Conservation (phyloP, 179 eudicot species). For the Silene vulgaris region DNA sequence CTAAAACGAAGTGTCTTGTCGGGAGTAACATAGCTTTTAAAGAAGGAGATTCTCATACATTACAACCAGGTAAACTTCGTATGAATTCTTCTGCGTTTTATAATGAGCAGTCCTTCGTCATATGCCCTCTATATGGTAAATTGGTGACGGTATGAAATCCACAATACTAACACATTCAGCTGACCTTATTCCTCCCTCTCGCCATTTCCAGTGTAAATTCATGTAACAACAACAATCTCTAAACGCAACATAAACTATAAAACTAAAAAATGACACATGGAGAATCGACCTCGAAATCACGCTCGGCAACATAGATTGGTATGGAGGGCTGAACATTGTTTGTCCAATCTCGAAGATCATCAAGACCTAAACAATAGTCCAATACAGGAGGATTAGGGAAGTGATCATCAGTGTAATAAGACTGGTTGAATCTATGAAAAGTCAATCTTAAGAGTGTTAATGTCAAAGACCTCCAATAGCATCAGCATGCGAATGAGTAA, state of each 20-base stretch:
- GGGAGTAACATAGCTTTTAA: no score
- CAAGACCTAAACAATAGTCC: conserved; percentile 53
- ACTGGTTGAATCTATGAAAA: conserved; percentile 20
- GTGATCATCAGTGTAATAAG: background rate
- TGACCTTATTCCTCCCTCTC: background rate
- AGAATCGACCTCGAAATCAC: conserved; percentile 83
- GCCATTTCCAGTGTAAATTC: background rate
- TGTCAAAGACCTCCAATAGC: conserved; percentile 92
- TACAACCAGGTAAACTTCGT: background rate
- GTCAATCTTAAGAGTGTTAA: conserved; percentile 28
- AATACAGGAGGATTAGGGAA: conserved; percentile 15
- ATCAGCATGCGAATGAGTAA: conserved; percentile 99
- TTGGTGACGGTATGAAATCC: no score
- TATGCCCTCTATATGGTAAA: background rate
- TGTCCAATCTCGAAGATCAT: conserved; percentile 99
- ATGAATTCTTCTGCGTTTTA: background rate
- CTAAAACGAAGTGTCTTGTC: no score
- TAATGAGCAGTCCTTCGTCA: background rate
- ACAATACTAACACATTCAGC: background rate
- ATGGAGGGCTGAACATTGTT: conserved; percentile 84
- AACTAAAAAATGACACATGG: background rate
- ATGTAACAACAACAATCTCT: background rate
- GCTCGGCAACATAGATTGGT: conserved; percentile 79
- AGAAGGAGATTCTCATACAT: background rate
- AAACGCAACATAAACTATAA: background rate